phyloP scores from a whole-genome alignment of 345 rosid species.

The Gossypium rotundifolium region DNA sequence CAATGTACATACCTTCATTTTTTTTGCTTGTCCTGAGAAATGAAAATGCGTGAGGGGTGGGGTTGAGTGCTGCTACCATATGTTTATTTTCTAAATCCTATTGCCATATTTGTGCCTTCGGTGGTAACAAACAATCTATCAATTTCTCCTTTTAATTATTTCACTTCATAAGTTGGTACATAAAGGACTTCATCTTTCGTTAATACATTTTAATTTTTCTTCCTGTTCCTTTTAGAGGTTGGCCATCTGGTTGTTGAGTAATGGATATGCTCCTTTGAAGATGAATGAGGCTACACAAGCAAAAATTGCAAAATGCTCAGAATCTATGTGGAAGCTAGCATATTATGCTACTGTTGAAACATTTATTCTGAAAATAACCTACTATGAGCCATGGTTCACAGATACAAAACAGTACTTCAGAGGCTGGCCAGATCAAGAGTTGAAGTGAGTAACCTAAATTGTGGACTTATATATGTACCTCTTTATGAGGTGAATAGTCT shows the following conservation, averaged over 20 bases:
- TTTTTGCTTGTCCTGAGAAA: background rate
- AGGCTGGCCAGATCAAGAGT: constrained; percentile 91
- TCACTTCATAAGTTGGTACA: background rate
- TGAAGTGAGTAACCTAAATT: constrained; percentile 51
- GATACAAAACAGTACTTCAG: constrained; percentile 51
- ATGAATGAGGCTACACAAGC: constrained; percentile 42
- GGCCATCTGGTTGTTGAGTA: constrained; percentile 48
- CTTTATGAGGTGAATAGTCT: background rate
- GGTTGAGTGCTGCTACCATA: background rate
- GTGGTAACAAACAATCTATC: background rate
- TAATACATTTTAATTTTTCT: constrained; percentile 11
- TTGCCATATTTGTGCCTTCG: background rate
- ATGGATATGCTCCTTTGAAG: constrained; percentile 35
- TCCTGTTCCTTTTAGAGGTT: constrained; percentile 42
- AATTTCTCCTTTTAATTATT: background rate
- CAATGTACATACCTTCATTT: background rate
- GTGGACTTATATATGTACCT: background rate
- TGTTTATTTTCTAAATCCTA: background rate
- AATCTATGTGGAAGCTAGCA: constrained; percentile 84
- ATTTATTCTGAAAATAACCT: constrained; percentile 46
- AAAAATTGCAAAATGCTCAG: constrained; percentile 66
- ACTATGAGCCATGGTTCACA: constrained; percentile 66
- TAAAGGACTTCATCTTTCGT: constrained; percentile 1
- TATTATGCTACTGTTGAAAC: constrained; percentile 65
- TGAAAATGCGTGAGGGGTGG: background rate